Conservation (phyloP, 2,329 filamentous ascomycete genomes). For the Monilinia aucupariae region DNA sequence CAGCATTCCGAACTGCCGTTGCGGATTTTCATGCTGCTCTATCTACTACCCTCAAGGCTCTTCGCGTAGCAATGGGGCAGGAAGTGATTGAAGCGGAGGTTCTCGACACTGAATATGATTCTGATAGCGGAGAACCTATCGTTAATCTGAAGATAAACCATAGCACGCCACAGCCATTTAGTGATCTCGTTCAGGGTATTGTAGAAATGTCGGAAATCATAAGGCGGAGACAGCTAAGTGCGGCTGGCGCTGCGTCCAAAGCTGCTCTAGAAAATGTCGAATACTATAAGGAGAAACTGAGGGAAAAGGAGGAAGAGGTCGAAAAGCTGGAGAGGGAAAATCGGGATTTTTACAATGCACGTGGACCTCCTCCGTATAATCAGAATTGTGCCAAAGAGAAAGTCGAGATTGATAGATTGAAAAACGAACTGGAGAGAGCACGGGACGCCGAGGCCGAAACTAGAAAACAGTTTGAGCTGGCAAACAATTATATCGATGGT, state of each 20-base stretch:
- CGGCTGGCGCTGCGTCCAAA: too few relatives aligned
- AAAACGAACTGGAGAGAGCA: neutral
- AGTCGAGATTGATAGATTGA: neutral
- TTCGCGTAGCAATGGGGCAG: neutral
- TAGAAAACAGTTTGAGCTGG: neutral
- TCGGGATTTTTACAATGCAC: neutral
- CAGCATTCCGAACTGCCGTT: neutral
- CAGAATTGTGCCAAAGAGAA: neutral
- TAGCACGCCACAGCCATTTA: neutral
- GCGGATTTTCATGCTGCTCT: slow-evolving; percentile 5
- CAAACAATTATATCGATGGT: neutral
- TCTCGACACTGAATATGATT: slow-evolving; percentile 5
- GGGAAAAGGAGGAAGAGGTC: neutral
- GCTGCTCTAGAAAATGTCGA: neutral
- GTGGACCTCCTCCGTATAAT: neutral
- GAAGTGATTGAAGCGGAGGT: slow-evolving; percentile 2
- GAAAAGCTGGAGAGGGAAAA: neutral
- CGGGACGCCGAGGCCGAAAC: neutral
- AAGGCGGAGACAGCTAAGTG: too few relatives aligned
- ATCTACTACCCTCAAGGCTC: neutral
- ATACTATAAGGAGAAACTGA: neutral
- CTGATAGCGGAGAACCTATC: neutral
- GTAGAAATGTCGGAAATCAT: neutral
- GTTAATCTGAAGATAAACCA: slow-evolving; percentile 1
- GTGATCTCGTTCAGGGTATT: neutral